A percentile compares a stretch with the other conserved stretches of the same genome.
phyloP scores from a whole-genome alignment of 2,329 filamentous ascomycete genomes.

The Pseudogymnoascus sp. region DNA sequence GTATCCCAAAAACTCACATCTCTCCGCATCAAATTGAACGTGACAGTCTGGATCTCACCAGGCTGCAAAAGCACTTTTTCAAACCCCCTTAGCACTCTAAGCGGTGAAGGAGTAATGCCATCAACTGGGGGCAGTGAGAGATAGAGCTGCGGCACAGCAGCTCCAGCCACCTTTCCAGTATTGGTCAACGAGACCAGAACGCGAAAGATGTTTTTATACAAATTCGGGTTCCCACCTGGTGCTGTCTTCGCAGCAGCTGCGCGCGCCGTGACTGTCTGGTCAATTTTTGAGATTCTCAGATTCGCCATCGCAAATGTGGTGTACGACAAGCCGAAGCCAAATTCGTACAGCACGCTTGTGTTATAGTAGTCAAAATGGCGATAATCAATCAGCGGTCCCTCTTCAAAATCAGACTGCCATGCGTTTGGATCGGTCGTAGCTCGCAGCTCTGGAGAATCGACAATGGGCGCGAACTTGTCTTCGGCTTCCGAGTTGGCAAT shows the following conservation, averaged over 20 bases:
- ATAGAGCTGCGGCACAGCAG: constrained; percentile 60
- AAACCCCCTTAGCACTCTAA: constrained; percentile 49
- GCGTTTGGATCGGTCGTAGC: constrained; percentile 22
- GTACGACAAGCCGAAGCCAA: constrained; percentile 72
- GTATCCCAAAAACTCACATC: constrained; percentile 71
- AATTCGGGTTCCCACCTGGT: constrained; percentile 28
- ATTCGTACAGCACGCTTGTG: constrained; percentile 64
- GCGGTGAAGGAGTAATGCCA: not conserved
- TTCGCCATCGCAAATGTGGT: constrained; percentile 56
- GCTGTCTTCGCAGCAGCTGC: constrained; percentile 8
- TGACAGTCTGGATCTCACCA: constrained; percentile 35
- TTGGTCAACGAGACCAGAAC: constrained; percentile 59
- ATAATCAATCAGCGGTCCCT: constrained; percentile 75
- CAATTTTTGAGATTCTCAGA: constrained; percentile 31
- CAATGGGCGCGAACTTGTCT: constrained; percentile 47
- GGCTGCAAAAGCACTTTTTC: constrained; percentile 46
- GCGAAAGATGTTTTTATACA: constrained; percentile 36
- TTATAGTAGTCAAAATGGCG: constrained; percentile 57
- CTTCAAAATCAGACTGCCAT: constrained; percentile 58
- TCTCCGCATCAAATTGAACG: constrained; percentile 55
- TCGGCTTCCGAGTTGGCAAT: constrained; percentile 40
- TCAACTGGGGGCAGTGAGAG: constrained; percentile 33
- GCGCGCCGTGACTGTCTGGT: not conserved
- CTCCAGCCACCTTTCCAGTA: constrained; percentile 52
- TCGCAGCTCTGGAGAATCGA: constrained; percentile 37